phyloP scores from a whole-genome alignment of 352 stramenopile genomes.

The Blastocystis sp. region DNA sequence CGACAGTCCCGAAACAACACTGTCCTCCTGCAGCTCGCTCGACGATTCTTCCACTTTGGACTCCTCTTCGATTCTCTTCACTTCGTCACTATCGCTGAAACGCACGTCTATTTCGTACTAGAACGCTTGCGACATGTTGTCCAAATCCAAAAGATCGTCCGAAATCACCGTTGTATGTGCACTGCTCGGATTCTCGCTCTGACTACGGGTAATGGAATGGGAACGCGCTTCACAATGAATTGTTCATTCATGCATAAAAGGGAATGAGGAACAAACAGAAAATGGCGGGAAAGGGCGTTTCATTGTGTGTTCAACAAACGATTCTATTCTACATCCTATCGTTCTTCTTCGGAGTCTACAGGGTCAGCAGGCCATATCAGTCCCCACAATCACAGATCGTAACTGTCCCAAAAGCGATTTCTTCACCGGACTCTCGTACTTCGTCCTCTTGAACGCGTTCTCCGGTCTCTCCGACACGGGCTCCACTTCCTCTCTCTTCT shows the following conservation, averaged over 20 bases:
- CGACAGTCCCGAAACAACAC: slow-evolving; percentile 12
- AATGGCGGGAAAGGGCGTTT: slow-evolving; percentile 40
- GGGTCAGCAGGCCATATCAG: background rate
- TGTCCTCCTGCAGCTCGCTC: background rate
- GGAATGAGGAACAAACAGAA: background rate
- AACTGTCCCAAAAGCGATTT: slow-evolving; percentile 53
- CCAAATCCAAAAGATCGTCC: slow-evolving; percentile 28
- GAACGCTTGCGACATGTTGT: slow-evolving; percentile 44
- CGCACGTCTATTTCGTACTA: background rate
- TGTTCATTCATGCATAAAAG: background rate
- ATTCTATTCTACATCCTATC: background rate
- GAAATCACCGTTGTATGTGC: background rate
- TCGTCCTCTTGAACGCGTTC: slow-evolving; percentile 9
- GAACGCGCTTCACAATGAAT: background rate
- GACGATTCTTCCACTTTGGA: background rate
- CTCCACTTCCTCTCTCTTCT: background rate
- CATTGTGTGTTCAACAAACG: slow-evolving; percentile 12
- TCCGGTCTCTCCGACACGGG: background rate
- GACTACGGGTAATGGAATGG: background rate
- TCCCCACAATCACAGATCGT: background rate
- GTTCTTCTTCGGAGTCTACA: slow-evolving; percentile 55
- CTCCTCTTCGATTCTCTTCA: slow-evolving; percentile 50
- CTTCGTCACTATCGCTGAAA: slow-evolving; percentile 16
- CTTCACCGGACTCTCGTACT: slow-evolving; percentile 31
- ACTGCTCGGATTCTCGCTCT: background rate